Evolutionary conservation across 2,329 filamentous ascomycete species (phyloP).

Genomic region (Ilyonectria robusta): DNA sequence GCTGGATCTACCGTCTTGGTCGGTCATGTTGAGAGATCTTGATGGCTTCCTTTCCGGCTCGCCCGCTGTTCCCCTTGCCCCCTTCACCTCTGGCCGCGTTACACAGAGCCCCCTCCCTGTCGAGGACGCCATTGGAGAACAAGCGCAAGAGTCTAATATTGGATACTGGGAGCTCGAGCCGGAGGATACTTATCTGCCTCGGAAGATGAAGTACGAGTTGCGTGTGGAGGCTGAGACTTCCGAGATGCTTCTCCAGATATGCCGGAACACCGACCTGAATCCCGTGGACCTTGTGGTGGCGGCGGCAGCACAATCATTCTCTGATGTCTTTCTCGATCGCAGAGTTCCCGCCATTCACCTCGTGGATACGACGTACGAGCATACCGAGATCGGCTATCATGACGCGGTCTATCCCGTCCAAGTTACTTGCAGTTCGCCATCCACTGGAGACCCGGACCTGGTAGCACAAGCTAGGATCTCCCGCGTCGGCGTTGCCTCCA

Average conservation of each 20-base stretch:
- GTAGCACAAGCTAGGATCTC: background rate
- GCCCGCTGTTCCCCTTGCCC: background rate
- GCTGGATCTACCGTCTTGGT: conserved; percentile 17
- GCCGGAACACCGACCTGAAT: conserved; percentile 5
- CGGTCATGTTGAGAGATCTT: conserved; percentile 10
- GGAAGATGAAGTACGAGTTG: conserved; percentile 15
- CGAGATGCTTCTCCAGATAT: conserved; percentile 12
- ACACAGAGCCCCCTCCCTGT: too few species aligned
- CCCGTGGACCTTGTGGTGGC: conserved; percentile 17
- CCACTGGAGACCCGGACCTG: background rate
- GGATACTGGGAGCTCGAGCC: conserved; percentile 23
- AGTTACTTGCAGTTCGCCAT: background rate
- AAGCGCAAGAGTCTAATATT: background rate
- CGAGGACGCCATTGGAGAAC: background rate
- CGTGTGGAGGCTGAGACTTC: conserved; percentile 13
- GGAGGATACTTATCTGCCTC: conserved; percentile 17
- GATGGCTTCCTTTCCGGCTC: conserved; percentile 18
- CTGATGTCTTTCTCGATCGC: conserved; percentile 13
- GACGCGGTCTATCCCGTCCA: conserved; percentile 7
- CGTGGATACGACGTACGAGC: conserved; percentile 2
- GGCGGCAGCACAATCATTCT: conserved; percentile 16
- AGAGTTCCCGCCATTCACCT: conserved; percentile 8
- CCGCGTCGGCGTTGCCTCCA: background rate
- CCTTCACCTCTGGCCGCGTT: background rate
- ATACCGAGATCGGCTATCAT: background rate